Evolutionary conservation across 495 filamentous ascomycete genomes (phyloP).

Genomic region (Hypoxylon fragiforme): DNA sequence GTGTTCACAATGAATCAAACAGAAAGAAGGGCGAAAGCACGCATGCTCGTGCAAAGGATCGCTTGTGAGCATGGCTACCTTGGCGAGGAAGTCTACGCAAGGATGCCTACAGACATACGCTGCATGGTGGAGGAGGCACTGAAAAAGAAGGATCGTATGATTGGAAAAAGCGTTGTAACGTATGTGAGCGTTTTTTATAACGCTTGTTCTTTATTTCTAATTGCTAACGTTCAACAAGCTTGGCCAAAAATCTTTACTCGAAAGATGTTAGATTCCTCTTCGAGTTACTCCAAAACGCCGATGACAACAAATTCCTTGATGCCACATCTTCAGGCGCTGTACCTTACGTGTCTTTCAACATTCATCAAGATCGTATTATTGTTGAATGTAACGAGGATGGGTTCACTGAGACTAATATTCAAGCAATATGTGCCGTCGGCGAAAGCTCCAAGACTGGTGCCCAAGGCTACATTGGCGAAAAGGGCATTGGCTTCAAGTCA

Average conservation of each 20-base stretch:
- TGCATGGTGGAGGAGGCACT: constrained; percentile 37
- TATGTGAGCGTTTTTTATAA: constrained; percentile 19
- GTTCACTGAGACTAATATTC: constrained; percentile 41
- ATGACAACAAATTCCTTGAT: constrained; percentile 43
- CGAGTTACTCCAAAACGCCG: constrained; percentile 50
- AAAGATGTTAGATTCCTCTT: constrained; percentile 45
- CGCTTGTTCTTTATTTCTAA: background rate
- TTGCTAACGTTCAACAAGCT: constrained; percentile 23
- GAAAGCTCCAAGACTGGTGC: constrained; percentile 44
- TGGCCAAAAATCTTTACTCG: constrained; percentile 45
- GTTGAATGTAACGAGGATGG: constrained; percentile 55
- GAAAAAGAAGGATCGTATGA: constrained; percentile 35
- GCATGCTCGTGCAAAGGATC: constrained; percentile 13
- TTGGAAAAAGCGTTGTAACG: constrained; percentile 40
- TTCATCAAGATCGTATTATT: constrained; percentile 38
- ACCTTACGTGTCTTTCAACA: constrained; percentile 42
- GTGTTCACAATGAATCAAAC: background rate
- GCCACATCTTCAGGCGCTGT: constrained; percentile 4
- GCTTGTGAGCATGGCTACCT: constrained; percentile 21
- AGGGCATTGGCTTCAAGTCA: constrained; percentile 58
- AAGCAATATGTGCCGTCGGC: constrained; percentile 42
- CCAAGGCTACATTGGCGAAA: constrained; percentile 53
- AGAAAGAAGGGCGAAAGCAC: background rate
- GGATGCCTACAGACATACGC: constrained; percentile 22
- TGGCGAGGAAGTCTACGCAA: constrained; percentile 1